Base-by-base conservation (phyloP, 2,329 filamentous ascomycete species). In the Colletotrichum brevisporum region DNA sequence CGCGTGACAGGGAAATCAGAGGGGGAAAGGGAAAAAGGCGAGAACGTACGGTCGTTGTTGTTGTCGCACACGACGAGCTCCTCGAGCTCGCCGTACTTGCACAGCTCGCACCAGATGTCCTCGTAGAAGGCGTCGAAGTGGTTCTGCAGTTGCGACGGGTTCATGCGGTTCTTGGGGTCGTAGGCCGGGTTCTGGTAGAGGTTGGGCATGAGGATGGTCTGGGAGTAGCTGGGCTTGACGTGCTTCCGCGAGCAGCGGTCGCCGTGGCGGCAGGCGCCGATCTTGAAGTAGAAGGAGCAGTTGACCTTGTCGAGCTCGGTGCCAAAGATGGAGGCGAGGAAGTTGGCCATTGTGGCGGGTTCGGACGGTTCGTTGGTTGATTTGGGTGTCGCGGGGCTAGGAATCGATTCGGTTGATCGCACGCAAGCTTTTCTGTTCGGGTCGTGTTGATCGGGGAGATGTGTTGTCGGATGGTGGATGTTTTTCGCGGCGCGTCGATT, bases 71-170 rank as follows among this genome's bases (percentile, higher is more conserved):
- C 95, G 13, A 99, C 96, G 13, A 99, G 89, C 84, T 99, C 96
- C 84, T 99, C 96, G 43, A 98, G 88, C 83, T 98, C 94, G 74
- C 96, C 96, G 81, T 97, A 99, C 84, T 97, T 94, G 91, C 96
- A 98, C 86, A 99, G 94, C 89, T 99, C 96, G 85, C 95, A 98
- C 95, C 96, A 99, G 74, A 99, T 94, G 81, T 99, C 96, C 85
- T 99, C 96, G 87, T 99, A 99, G 83, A 99, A 99, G 78, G 96
- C 96, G 83, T 99, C 96, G 80, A 99, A 99, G 88, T 99, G 96
- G 85, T 97, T 97, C 83, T 98, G 95, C 80, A 98, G 92, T 86
- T 99, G 96, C 75, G 90, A 92, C 6, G 94, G 85, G 84, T 97
- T 98, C 93, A 99, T 97, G 84, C 95, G 96, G 87, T 91, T 96